Evolutionary conservation across 2,329 filamentous ascomycete genomes (phyloP).

Genomic region (Septoria petroselini): DNA sequence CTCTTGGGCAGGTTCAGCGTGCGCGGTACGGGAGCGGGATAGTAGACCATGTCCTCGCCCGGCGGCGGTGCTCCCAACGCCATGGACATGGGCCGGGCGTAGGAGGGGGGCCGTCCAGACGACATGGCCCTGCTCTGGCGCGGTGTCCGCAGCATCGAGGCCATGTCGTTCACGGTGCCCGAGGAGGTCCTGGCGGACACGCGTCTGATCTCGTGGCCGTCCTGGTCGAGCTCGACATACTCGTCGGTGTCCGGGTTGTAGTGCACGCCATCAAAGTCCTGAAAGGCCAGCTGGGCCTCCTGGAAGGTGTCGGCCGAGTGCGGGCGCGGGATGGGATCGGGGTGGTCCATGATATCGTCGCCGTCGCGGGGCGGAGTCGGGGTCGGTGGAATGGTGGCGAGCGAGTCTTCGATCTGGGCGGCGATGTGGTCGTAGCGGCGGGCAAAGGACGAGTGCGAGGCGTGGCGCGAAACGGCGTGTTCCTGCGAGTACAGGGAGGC

Average conservation of each 20-base stretch:
- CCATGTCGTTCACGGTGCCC: slow-evolving; percentile 31
- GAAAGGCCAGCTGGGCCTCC: slow-evolving; percentile 65
- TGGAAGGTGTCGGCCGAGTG: slow-evolving; percentile 61
- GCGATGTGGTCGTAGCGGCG: slow-evolving; percentile 35
- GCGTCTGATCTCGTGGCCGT: slow-evolving; percentile 36
- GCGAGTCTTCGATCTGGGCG: slow-evolving; percentile 31
- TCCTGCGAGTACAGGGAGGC: slow-evolving; percentile 24
- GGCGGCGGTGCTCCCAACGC: slow-evolving; percentile 54
- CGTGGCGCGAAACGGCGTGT: slow-evolving; percentile 28
- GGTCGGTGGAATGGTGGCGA: slow-evolving; percentile 31
- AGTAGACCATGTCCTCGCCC: slow-evolving; percentile 83
- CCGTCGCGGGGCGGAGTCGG: slow-evolving; percentile 29
- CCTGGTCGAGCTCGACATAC: slow-evolving; percentile 34
- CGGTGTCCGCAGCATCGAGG: slow-evolving; percentile 32
- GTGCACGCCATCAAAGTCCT: slow-evolving; percentile 79
- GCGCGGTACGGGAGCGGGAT: slow-evolving; percentile 88
- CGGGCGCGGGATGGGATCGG: slow-evolving; percentile 43
- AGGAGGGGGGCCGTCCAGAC: slow-evolving; percentile 51
- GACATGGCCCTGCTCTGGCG: slow-evolving; percentile 17
- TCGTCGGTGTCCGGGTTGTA: slow-evolving; percentile 56
- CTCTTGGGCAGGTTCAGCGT: slow-evolving; percentile 91
- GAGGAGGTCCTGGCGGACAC: slow-evolving; percentile 35
- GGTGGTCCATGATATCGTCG: slow-evolving; percentile 23
- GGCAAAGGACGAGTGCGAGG: slow-evolving; percentile 30
- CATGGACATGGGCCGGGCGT: slow-evolving; percentile 33